phyloP scores from a whole-genome alignment of 2,329 filamentous ascomycete genomes.

The Sporothrix protearum region DNA sequence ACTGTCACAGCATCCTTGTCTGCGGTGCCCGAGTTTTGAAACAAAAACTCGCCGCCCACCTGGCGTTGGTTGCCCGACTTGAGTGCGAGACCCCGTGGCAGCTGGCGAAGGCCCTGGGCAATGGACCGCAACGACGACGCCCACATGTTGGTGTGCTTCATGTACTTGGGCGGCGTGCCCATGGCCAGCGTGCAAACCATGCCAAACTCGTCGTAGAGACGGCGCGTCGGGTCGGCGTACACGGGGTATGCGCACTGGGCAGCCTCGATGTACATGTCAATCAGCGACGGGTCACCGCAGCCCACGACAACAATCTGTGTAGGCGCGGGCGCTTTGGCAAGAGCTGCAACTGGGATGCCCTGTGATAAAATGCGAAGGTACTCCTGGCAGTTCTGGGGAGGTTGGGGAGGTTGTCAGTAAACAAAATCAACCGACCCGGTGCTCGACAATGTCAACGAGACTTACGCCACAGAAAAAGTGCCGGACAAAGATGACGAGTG shows the following conservation, averaged over 20 bases:
- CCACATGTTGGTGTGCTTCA: conserved; percentile 50
- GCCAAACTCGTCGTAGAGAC: conserved; percentile 63
- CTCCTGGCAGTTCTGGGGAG: conserved; percentile 66
- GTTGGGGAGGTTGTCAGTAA: conserved; percentile 33
- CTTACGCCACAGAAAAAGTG: conserved; percentile 79
- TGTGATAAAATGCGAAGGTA: conserved; percentile 62
- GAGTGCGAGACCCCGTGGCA: conserved; percentile 55
- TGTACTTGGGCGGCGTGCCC: conserved; percentile 61
- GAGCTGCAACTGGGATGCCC: conserved; percentile 52
- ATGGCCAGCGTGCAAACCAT: conserved; percentile 63
- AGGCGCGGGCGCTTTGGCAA: conserved; percentile 48
- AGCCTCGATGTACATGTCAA: conserved; percentile 60
- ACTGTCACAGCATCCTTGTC: conserved; percentile 38
- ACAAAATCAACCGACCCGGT: neutral
- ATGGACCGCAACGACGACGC: conserved; percentile 51
- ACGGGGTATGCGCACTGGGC: conserved; percentile 69
- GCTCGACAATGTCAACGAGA: neutral
- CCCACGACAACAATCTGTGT: conserved; percentile 68
- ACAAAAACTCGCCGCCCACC: conserved; percentile 76
- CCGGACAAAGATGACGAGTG: conserved; percentile 70
- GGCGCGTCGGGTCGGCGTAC: conserved; percentile 68
- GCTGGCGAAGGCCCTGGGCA: conserved; percentile 56
- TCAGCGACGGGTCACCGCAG: conserved; percentile 66
- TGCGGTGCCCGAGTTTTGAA: conserved; percentile 44
- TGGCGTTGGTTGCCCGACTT: conserved; percentile 65